Base-by-base conservation (phyloP, 2,329 filamentous ascomycete genomes). In the Cylindrodendrum hubeiense region DNA sequence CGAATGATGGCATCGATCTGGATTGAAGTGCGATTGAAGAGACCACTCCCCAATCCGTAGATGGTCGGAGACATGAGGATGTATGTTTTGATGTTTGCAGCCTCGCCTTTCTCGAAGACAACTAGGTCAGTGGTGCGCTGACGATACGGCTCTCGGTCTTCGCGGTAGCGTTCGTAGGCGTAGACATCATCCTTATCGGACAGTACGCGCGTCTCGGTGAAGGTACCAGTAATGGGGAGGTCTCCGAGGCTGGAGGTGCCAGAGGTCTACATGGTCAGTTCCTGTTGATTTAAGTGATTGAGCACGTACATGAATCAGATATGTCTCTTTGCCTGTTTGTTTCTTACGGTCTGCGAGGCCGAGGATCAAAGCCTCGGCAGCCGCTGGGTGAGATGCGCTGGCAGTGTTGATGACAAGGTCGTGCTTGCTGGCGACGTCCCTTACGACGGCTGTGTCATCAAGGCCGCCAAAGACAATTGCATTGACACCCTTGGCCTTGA, bases 1-100 rank as follows among this genome's bases (percentile, higher is more conserved):
- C 74, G 68, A 4, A 79, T 77, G 17, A 81, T 63, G 15, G 63
- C 68, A 13, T 69, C 80, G 19, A 84, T 75, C 63, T 85, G 80
- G 22, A 81, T 76, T 19, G 79, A 79, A 1, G 69, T 64, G 8
- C 65, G 74, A 39, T 84, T 81, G 69, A 83, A 85, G 0, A 77
- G 68, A 1, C 83, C 84, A 1, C 74, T 77, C 7, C 83, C 82
- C 1, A 68, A 60, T 19, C 85, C 85, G 68, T 82, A 87, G 50
- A 87, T 83, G 4, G 79, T 79, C 0, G 83, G 83, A 0, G 79
- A 76, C 78, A 83, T 84, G 47, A 87, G 75, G 50, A 85, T 78
- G 47, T 81, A 75, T 0, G 84, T 83, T 60, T 80, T 80, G 2
- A 88, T 80, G 3, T 79, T 78, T 0, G 77, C 47, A 19, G 77